Conservation (phyloP, 331 rosid genomes). For the Rosa hybrid region DNA sequence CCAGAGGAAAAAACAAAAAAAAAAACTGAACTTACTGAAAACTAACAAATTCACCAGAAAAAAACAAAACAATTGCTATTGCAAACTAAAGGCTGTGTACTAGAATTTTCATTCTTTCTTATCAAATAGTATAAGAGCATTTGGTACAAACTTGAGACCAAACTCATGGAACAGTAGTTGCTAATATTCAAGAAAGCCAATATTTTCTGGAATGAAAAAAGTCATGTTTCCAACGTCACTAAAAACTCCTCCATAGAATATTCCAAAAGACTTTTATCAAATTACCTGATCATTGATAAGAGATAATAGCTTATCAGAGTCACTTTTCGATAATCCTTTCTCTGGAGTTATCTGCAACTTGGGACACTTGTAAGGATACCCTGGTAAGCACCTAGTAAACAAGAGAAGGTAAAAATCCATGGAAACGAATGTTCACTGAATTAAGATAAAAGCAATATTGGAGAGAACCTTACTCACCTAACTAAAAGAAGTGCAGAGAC, state of each 20-base stretch:
- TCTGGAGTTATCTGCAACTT: conserved; percentile 83
- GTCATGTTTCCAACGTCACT: neutral
- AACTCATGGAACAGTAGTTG: neutral
- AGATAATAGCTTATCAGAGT: conserved; percentile 66
- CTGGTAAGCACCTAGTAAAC: conserved; percentile 72
- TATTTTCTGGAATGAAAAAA: too few relatives aligned
- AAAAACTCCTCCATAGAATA: neutral
- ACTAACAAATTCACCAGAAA: neutral
- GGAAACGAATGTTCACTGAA: conserved; percentile 11
- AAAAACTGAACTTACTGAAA: neutral
- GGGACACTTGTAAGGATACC: conserved; percentile 93
- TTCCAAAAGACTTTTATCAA: neutral
- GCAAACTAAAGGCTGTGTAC: neutral
- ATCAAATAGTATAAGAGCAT: neutral
- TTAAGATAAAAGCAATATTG: conserved; percentile 7
- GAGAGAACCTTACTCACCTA: conserved; percentile 45
- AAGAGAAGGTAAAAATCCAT: conserved; percentile 9
- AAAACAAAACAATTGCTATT: neutral
- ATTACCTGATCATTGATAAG: conserved; percentile 83
- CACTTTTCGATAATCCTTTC: conserved; percentile 60
- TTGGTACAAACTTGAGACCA: neutral
- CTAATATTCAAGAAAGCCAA: neutral
- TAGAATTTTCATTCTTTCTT: neutral
- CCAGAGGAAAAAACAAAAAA: neutral
- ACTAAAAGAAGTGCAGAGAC: conserved; percentile 75